Base-by-base conservation (phyloP, 192 early-diverging fungal genomes). In the Dispira simplex region DNA sequence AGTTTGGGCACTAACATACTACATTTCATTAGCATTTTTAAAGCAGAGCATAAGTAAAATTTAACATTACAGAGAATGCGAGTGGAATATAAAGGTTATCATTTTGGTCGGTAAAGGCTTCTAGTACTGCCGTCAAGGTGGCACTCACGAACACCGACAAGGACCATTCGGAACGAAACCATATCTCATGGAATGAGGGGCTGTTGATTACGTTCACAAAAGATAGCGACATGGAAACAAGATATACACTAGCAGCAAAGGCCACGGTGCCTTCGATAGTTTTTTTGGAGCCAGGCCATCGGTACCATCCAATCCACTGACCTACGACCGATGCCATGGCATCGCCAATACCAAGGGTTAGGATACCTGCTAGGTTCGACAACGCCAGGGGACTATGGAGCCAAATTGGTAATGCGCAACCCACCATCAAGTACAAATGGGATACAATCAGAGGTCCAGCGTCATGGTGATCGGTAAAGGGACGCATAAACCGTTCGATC, bases 71-170 rank as follows among this genome's bases (percentile, higher is more conserved):
- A 1, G 32, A 39, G 32, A 86, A 83, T 58, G 78, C 83, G 56
- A 93, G 77, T 3, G 95, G 93, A 58, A 97, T 82, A 23, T 93
- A 74, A 43, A 95, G 72, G 70, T 98, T 98, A 70, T 98, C 95
- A 67, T 98, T 98, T 75, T 98, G 93, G 56, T 81, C 85, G 1
- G 92, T 89, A 58, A 88, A 73, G 3, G 91, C 93, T 66, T 96
- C 93, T 21, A 96, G 70, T 65, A 90, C 65, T 1, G 77, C 90
- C 72, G 80, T 54, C 27, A 71, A 60, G 63, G 73, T 45, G 23
- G 67, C 56, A 6, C 65, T 63, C 66, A 45, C 65, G 44, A 73
- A 20, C 20, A 65, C 48, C 54, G 66, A 6, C 32, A 39, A 39
- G 6, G 1, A 4, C 32, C 32, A 39, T 6, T 39, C 32, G 32